These are phyloP conservation scores for Amanita muscaria DNA, from an alignment of 768 basidiomycete genomes.

Conservation along the genomic window DNA sequence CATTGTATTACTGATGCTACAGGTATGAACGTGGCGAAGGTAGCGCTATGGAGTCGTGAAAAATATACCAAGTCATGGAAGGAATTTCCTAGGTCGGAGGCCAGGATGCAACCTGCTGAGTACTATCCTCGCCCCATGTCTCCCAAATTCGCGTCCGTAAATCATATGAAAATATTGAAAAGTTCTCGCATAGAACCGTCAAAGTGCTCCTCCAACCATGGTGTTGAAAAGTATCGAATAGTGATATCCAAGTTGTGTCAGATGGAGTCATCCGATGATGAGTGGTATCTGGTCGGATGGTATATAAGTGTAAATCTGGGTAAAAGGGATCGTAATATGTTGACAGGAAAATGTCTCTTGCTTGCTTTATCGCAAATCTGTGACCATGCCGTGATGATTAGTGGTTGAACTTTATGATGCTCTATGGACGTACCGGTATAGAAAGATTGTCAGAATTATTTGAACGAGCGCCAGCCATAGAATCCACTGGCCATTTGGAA, in stretches of 20 bases:
- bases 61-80: conserved; percentile 11
- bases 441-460: conserved; percentile 33
- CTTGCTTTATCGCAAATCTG: conserved; percentile 39
- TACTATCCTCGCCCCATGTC: conserved; percentile 28
- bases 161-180: conserved; percentile 24
- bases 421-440: conserved; percentile 45
- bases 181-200: conserved; percentile 23
- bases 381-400: conserved; percentile 6
- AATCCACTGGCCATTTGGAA: conserved; percentile 11
- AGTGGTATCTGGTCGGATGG: conserved; percentile 8
- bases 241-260: conserved; percentile 18
- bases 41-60: neutral
- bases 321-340: conserved; percentile 75
- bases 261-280: conserved; percentile 26
- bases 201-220: conserved; percentile 20
- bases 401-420: neutral
- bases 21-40: conserved; percentile 2
- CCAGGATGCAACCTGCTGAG: conserved; percentile 23
- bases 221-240: conserved; percentile 4
- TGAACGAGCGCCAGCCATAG: conserved; percentile 27
- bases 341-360: conserved; percentile 55
- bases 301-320: conserved; percentile 55
- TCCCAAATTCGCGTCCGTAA: conserved; percentile 37
- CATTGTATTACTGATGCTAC: neutral
- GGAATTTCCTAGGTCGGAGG: conserved; percentile 26